Evolutionary conservation across 83 land plant species (phyloP).

Genomic region (Thuja plicata): DNA sequence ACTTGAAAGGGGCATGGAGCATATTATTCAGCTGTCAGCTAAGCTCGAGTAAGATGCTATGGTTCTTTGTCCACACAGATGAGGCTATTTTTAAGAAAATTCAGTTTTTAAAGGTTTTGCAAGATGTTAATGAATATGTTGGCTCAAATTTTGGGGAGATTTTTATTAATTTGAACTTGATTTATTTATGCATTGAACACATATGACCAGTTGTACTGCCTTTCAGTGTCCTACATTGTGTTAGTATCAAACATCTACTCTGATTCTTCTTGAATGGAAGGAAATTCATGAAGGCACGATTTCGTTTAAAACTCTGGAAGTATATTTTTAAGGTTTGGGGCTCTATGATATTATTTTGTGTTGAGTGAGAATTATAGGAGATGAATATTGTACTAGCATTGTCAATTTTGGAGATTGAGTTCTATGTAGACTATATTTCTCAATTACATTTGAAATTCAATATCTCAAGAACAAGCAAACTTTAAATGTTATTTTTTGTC

Average conservation of each 20-base stretch:
- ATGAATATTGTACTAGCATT: not conserved
- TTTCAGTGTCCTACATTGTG: not conserved
- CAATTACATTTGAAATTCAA: not conserved
- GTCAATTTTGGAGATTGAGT: not conserved
- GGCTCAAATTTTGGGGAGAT: not conserved
- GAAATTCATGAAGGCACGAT: not conserved
- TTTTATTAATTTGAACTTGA: not conserved
- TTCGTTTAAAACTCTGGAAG: not conserved
- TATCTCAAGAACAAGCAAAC: not conserved
- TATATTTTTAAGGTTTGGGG: not conserved
- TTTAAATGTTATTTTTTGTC: constrained; percentile 5
- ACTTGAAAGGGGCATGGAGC: too few species aligned
- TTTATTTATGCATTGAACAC: not conserved
- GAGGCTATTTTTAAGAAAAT: not conserved
- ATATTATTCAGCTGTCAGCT: not conserved
- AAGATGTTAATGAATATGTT: not conserved
- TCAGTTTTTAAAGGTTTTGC: not conserved
- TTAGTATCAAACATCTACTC: not conserved
- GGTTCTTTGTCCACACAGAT: not conserved
- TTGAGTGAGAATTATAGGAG: not conserved
- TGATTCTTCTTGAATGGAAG: not conserved
- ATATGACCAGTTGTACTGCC: not conserved
- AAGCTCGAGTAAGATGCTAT: not conserved
- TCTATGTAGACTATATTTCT: not conserved
- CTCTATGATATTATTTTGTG: not conserved